Evolutionary conservation across 805 yeast genomes (phyloP).

Genomic region (Yarrowia deformans): DNA sequence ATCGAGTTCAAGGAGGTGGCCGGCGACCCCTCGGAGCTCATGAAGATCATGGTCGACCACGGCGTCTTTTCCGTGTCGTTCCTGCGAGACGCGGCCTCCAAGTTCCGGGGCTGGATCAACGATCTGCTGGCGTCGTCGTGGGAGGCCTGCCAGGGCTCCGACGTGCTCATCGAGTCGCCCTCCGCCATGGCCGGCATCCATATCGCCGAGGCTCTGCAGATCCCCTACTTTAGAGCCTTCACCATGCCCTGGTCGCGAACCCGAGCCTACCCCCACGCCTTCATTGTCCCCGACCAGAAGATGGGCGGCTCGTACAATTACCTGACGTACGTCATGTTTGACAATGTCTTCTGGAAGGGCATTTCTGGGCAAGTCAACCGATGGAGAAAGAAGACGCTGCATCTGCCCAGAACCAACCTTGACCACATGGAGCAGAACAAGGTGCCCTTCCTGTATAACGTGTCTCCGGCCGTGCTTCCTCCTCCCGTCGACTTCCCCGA

Average conservation of each 20-base stretch:
- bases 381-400: constrained; percentile 79
- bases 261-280: constrained; percentile 95
- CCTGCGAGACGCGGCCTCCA: constrained; percentile 78
- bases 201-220: constrained; percentile 87
- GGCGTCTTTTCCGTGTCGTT: constrained; percentile 86
- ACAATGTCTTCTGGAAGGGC: constrained; percentile 92
- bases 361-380: constrained; percentile 83
- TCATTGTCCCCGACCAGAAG: constrained; percentile 91
- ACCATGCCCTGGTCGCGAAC: constrained; percentile 99
- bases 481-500: constrained; percentile 93
- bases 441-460: constrained; percentile 87
- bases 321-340: constrained; percentile 91
- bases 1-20: constrained; percentile 78
- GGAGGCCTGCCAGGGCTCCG: constrained; percentile 83
- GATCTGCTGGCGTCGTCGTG: constrained; percentile 77
- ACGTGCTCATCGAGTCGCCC: constrained; percentile 91
- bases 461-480: constrained; percentile 87
- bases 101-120: constrained; percentile 82
- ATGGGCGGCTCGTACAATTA: constrained; percentile 93
- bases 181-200: constrained; percentile 96
- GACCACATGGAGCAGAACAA: constrained; percentile 74
- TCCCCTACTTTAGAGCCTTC: constrained; percentile 93
- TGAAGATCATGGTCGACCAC: constrained; percentile 91
- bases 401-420: constrained; percentile 72
- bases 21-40: constrained; percentile 90